Percentiles rank a stretch among this genome's conserved stretches.
Evolutionary conservation across 2,329 filamentous ascomycete genomes (phyloP).

Genomic region (Catunica adiposa): DNA sequence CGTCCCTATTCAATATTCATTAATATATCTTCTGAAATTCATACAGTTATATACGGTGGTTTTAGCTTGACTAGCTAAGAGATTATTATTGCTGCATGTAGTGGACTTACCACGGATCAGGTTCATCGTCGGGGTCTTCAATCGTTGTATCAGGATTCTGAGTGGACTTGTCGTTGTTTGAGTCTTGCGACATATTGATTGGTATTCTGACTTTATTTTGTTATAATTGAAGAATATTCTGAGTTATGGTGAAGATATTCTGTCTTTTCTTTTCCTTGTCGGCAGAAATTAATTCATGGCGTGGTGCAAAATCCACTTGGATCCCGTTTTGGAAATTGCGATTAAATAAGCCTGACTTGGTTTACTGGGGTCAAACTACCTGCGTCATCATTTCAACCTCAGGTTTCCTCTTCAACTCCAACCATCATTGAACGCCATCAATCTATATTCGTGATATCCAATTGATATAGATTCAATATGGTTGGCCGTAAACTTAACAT

Average conservation of each 20-base stretch:
- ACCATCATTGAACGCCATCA: neutral
- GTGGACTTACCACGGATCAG: slow-evolving; percentile 70
- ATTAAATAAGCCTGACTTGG: too few relatives aligned
- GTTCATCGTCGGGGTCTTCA: slow-evolving; percentile 60
- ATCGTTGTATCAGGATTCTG: slow-evolving; percentile 17
- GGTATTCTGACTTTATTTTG: too few relatives aligned
- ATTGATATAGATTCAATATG: slow-evolving; percentile 29
- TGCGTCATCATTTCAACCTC: neutral
- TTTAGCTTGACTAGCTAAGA: too few relatives aligned
- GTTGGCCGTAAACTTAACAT: slow-evolving; percentile 64
- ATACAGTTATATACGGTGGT: too few relatives aligned
- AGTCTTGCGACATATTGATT: neutral
- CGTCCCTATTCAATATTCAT: slow-evolving; percentile 50
- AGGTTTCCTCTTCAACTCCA: neutral
- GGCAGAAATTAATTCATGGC: neutral
- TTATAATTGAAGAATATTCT: too few relatives aligned
- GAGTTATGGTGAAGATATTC: too few relatives aligned
- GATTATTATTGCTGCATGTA: neutral
- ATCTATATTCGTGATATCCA: neutral
- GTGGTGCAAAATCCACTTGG: neutral
- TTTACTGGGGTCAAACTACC: neutral
- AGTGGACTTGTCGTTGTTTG: slow-evolving; percentile 17
- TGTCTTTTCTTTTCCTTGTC: neutral
- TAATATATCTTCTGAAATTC: neutral
- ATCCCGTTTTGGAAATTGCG: neutral